Conservation (phyloP, 1,284 basidiomycete genomes). For the Cystobasidiaceae sp. region DNA sequence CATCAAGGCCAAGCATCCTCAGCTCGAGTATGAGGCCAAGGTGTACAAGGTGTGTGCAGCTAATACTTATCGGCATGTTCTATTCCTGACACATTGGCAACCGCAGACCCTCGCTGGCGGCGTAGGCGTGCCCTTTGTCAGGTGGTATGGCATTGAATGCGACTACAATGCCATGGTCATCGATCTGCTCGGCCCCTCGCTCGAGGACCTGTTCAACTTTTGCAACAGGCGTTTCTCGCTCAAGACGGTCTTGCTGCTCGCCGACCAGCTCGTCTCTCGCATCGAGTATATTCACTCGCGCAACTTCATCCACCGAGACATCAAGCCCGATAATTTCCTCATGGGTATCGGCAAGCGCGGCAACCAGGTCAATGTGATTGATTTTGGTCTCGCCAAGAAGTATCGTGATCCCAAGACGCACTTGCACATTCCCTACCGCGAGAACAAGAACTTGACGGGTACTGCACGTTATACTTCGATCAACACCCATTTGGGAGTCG, state of each 20-base stretch:
- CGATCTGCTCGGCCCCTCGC: conserved; percentile 91
- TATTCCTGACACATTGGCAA: conserved; percentile 46
- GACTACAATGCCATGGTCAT: conserved; percentile 99
- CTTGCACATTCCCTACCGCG: conserved; percentile 96
- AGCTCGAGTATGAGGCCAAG: conserved; percentile 84
- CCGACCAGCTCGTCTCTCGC: conserved; percentile 96
- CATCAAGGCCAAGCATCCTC: conserved; percentile 99
- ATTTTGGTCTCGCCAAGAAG: conserved; percentile 99
- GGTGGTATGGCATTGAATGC: conserved; percentile 98
- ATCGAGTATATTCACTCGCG: conserved; percentile 99
- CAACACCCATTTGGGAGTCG: conserved; percentile 96
- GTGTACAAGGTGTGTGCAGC: conserved; percentile 41
- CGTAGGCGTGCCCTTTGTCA: conserved; percentile 94
- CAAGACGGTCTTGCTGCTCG: conserved; percentile 94
- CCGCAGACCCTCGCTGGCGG: conserved; percentile 80
- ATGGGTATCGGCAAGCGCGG: conserved; percentile 99
- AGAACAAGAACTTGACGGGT: conserved; percentile 99
- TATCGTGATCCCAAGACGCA: conserved; percentile 99
- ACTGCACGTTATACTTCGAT: conserved; percentile 99
- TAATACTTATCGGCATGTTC: background rate
- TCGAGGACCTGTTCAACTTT: conserved; percentile 99
- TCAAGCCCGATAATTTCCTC: conserved; percentile 99
- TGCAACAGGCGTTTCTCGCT: conserved; percentile 97
- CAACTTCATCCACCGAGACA: conserved; percentile 99
- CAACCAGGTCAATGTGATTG: conserved; percentile 97